These are phyloP conservation scores for Helminthosporium solani DNA, from an alignment of 2,329 filamentous ascomycete genomes.

Conservation along the genomic window DNA sequence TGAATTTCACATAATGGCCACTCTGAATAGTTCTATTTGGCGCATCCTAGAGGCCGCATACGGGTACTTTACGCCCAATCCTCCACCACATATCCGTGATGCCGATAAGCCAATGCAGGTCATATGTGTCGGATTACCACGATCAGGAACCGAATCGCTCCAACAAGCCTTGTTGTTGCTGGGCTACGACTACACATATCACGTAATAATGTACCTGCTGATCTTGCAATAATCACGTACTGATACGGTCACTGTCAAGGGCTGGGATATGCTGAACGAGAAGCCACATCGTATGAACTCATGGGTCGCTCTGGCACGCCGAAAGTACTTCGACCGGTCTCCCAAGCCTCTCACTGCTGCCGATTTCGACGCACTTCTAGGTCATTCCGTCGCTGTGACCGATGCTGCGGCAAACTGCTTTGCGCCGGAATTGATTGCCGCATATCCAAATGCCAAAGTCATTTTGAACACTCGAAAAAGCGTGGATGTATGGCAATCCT, in stretches of 20 bases:
- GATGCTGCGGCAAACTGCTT: conserved; percentile 17
- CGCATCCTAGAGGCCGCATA: conserved; percentile 1
- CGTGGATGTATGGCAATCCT: conserved; percentile 5
- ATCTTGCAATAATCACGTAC: background rate
- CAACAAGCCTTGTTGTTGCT: conserved; percentile 4
- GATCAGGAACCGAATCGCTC: conserved; percentile 8
- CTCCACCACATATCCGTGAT: conserved; percentile 4
- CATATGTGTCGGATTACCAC: conserved; percentile 5
- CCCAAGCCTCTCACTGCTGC: background rate
- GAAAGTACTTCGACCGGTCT: conserved; percentile 1
- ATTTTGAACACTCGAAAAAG: conserved; percentile 25
- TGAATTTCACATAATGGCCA: background rate
- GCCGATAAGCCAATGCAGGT: conserved; percentile 7
- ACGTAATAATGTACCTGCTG: background rate
- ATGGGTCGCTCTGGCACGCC: conserved; percentile 4
- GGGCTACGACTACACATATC: conserved; percentile 9
- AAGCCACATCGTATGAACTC: conserved; percentile 7
- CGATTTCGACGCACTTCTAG: conserved; percentile 49
- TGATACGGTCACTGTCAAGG: background rate
- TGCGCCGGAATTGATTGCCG: conserved; percentile 44
- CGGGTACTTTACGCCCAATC: conserved; percentile 2
- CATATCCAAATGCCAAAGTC: conserved; percentile 53
- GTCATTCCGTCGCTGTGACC: conserved; percentile 35
- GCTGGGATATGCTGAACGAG: conserved; percentile 9
- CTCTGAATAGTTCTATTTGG: conserved; percentile 1